Evolutionary conservation across 768 basidiomycete genomes (phyloP).

Genomic region (Calocybe gangraenosa): DNA sequence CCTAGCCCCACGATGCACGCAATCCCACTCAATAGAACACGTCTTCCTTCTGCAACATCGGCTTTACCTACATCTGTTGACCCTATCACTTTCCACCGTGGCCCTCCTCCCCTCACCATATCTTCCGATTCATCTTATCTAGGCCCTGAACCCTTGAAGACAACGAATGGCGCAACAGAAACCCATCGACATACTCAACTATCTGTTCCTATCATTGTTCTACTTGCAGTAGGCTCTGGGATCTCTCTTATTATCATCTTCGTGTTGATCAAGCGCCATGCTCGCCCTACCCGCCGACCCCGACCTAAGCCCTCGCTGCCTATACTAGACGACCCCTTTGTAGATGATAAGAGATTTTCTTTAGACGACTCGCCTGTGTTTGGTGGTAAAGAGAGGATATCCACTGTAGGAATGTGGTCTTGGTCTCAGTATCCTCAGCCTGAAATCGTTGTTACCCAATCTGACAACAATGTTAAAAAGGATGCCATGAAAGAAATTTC

Average conservation of each 20-base stretch:
- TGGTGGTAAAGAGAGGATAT: constrained; percentile 65
- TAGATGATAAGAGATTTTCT: constrained; percentile 40
- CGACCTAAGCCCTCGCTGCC: constrained; percentile 74
- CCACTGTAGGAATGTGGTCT: constrained; percentile 47
- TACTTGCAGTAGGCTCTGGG: constrained; percentile 49
- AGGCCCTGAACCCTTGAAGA: constrained; percentile 1
- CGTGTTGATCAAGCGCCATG: constrained; percentile 43
- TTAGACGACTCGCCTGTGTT: constrained; percentile 68
- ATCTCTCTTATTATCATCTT: constrained; percentile 45
- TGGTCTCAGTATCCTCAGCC: constrained; percentile 54
- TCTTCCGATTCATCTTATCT: constrained; percentile 12
- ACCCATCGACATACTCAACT: constrained; percentile 24
- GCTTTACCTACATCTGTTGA: constrained; percentile 16
- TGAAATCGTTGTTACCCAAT: constrained; percentile 13
- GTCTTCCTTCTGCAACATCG: constrained; percentile 17
- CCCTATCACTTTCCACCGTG: constrained; percentile 9
- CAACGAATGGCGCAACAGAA: constrained; percentile 2
- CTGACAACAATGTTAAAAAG: constrained; percentile 9
- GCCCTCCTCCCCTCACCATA: constrained; percentile 2
- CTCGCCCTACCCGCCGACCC: constrained; percentile 45
- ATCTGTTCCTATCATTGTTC: constrained; percentile 44
- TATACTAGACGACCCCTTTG: constrained; percentile 54
- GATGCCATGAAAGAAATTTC: constrained; percentile 8
- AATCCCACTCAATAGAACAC: constrained; percentile 12
- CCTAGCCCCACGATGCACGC: constrained; percentile 16